Conservation (phyloP, 805 yeast species). For the Metschnikowia colocasiae region DNA sequence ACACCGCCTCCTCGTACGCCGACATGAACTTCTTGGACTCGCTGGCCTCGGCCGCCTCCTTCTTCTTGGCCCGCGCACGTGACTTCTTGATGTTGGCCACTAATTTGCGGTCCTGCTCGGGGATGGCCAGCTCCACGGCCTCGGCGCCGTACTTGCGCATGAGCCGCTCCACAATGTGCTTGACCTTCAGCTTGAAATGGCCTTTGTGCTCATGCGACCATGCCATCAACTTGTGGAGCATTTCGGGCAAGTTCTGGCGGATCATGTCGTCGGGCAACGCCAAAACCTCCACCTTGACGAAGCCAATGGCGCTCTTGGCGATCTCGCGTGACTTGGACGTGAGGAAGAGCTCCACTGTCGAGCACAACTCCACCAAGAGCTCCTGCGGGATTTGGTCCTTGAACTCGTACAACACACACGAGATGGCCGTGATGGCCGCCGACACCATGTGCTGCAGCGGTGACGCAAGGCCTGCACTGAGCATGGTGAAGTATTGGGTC, state of each 20-base stretch:
- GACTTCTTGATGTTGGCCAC: slow-evolving; percentile 82
- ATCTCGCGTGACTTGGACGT: slow-evolving; percentile 91
- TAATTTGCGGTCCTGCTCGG: slow-evolving; percentile 84
- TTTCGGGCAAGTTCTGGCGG: slow-evolving; percentile 57
- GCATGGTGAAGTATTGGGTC: slow-evolving; percentile 85
- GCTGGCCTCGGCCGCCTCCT: slow-evolving; percentile 43
- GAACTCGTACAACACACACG: slow-evolving; percentile 85
- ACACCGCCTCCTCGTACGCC: slow-evolving; percentile 89
- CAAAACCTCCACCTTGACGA: slow-evolving; percentile 83
- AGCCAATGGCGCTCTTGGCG: slow-evolving; percentile 91
- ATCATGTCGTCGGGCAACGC: slow-evolving; percentile 78
- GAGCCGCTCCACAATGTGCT: slow-evolving; percentile 88
- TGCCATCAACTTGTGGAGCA: slow-evolving; percentile 70
- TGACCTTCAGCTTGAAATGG: slow-evolving; percentile 88
- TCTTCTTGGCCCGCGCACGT: slow-evolving; percentile 79
- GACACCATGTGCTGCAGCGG: slow-evolving; percentile 93
- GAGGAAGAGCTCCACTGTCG: slow-evolving; percentile 84
- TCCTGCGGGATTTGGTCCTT: slow-evolving; percentile 58
- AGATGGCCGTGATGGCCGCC: slow-evolving; percentile 84
- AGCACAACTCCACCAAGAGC: slow-evolving; percentile 67
- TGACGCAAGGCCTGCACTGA: slow-evolving; percentile 94
- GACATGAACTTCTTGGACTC: slow-evolving; percentile 63
- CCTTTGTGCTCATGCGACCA: slow-evolving; percentile 97
- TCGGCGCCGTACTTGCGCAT: slow-evolving; percentile 90
- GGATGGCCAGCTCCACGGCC: slow-evolving; percentile 74